Evolutionary conservation across 805 yeast genomes (phyloP).

Genomic region (Sugiyamaella lignohabitans): DNA sequence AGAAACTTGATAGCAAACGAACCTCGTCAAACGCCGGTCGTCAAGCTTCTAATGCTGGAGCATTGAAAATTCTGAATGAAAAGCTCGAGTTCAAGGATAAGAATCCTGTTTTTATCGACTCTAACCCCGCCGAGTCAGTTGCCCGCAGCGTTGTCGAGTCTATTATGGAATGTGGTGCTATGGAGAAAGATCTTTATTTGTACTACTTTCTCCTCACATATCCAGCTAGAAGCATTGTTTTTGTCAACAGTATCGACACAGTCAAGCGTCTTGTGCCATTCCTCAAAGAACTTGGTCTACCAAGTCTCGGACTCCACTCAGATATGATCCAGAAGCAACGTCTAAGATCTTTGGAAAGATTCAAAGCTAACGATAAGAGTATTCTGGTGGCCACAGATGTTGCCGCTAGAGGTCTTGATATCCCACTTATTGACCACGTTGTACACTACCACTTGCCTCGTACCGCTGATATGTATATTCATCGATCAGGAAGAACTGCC

Average conservation of each 20-base stretch:
- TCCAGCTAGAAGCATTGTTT: conserved; percentile 84
- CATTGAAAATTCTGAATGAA: conserved; percentile 55
- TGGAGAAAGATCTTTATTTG: conserved; percentile 81
- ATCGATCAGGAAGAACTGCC: conserved; percentile 97
- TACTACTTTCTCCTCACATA: conserved; percentile 82
- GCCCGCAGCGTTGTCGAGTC: conserved; percentile 75
- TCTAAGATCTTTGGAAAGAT: conserved; percentile 74
- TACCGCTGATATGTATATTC: conserved; percentile 89
- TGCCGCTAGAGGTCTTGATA: conserved; percentile 96
- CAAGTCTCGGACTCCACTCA: conserved; percentile 76
- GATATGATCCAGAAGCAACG: conserved; percentile 94
- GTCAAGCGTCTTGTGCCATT: conserved; percentile 80
- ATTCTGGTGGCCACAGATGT: conserved; percentile 90
- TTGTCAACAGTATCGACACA: conserved; percentile 92
- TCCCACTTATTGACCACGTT: conserved; percentile 84
- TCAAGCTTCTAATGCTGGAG: conserved; percentile 41
- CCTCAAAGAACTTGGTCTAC: conserved; percentile 58
- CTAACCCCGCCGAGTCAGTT: conserved; percentile 77
- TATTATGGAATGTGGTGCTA: conserved; percentile 81
- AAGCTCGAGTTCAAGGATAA: conserved; percentile 66
- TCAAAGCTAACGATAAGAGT: conserved; percentile 43
- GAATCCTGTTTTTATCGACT: conserved; percentile 68
- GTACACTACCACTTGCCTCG: conserved; percentile 94
- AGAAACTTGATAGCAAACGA: conserved; percentile 51
- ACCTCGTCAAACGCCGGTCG: conserved; percentile 22